These are phyloP conservation scores for Botryosphaeria dothidea DNA, from an alignment of 2,329 filamentous ascomycete genomes.

Conservation along the genomic window DNA sequence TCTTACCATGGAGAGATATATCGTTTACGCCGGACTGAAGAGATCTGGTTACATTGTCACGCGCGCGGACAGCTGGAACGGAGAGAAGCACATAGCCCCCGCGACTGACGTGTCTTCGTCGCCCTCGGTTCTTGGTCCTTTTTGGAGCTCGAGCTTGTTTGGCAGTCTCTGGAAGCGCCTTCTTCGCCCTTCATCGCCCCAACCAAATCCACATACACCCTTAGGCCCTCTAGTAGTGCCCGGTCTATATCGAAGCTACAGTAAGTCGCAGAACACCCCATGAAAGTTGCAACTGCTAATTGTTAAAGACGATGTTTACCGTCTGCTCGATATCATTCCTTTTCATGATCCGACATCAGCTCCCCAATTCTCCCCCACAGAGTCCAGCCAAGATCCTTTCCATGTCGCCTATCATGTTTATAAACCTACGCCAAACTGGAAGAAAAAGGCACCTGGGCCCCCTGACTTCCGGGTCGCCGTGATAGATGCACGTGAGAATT, in stretches of 20 bases:
- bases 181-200: neutral
- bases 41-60: conserved; percentile 79
- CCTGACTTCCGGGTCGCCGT: conserved; percentile 88
- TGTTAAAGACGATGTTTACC: conserved; percentile 63
- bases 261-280: conserved; percentile 47
- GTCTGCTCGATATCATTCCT: conserved; percentile 71
- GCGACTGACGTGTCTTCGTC: neutral
- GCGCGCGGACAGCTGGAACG: conserved; percentile 60
- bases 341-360: conserved; percentile 61
- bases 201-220: neutral
- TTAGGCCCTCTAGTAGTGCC: conserved; percentile 53
- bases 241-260: conserved; percentile 57
- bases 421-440: conserved; percentile 62
- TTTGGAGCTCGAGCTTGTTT: neutral
- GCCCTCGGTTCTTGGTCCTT: neutral
- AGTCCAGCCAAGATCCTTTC: conserved; percentile 54
- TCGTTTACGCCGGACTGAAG: conserved; percentile 83
- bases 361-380: conserved; percentile 30
- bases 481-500: conserved; percentile 70
- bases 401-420: conserved; percentile 78
- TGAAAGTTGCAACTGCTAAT: neutral
- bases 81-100: conserved; percentile 23
- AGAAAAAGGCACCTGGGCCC: conserved; percentile 71
- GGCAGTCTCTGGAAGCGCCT: conserved; percentile 1
- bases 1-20: conserved; percentile 75